Base-by-base conservation (phyloP, 495 filamentous ascomycete genomes). In the Neurospora sp. region DNA sequence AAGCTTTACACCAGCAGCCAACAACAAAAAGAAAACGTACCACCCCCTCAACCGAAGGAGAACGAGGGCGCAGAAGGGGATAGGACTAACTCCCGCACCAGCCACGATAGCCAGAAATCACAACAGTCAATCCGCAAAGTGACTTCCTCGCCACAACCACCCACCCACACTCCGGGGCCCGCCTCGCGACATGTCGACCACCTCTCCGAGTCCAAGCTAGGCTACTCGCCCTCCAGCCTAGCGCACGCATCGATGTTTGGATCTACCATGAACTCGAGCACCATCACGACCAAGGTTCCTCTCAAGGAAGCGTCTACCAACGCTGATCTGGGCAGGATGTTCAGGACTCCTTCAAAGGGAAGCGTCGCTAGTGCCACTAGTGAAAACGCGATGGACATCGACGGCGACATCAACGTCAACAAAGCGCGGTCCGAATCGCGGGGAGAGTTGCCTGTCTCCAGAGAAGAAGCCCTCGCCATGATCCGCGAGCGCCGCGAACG, bases 401-500 rank as follows among this genome's bases (percentile, higher is more conserved):
- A 69, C 20, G 73, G 69, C 10, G 47, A 65, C n/a, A 86, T 86
- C 71, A 83, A 85, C 78, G 75, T 80, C 22, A 85, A 77, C 72
- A 86, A 65, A 18, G 1, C 53, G 1, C 53, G 53, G 10, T 61
- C 53, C 5, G 12, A 61, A 61, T 61, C 53, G 14, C 14, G 31
- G 14, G 27, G 53, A 1, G 53, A 65, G 18, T 27, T 65, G 12
- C 53, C 53, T 1, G 53, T 65, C 16, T 84, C 85, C 39, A 80
- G 87, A 69, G 87, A 89, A 78, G 79, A 89, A 78, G 86, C 86
- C n/a, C 80, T 89, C 4, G 86, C 83, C 22, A 82, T 85, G 81
- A 89, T 89, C 69, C 78, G 83, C 53, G 85, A 87, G 74, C 81
- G 87, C 1, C 77, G 87, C 39, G 87, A 83, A 3, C 79, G 87